phyloP scores from a whole-genome alignment of 116 monocot species.

The Zostera marina region DNA sequence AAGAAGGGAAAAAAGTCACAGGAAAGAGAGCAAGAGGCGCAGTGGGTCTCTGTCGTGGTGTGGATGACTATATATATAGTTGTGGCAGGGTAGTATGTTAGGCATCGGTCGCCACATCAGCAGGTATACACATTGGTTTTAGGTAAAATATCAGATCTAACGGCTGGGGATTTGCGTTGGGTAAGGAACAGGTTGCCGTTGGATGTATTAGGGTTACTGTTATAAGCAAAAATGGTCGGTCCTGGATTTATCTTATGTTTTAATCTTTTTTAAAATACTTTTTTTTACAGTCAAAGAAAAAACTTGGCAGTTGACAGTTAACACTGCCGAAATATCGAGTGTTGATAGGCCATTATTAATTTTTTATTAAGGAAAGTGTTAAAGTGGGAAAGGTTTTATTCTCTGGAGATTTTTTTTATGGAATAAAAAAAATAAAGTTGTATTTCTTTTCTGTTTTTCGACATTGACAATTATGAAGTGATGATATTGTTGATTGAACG shows the following conservation, averaged over 20 bases:
- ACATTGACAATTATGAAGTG: no score
- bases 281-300: no score
- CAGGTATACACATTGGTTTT: neutral
- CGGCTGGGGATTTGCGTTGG: neutral
- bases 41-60: neutral
- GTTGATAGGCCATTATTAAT: no score
- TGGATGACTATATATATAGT: neutral
- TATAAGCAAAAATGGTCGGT: neutral
- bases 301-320: no score
- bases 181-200: neutral
- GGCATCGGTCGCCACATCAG: neutral
- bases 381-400: no score
- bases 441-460: no score
- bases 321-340: no score
- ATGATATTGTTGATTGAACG: no score
- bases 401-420: no score
- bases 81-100: neutral
- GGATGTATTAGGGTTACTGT: slow-evolving; percentile 3
- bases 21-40: neutral
- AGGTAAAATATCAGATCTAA: neutral
- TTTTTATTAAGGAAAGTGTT: no score
- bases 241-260: neutral
- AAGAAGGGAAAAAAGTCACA: neutral
- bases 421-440: no score
- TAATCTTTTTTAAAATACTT: no score